Evolutionary conservation across 2,329 filamentous ascomycete species (phyloP).

Genomic region (Pseudogymnoascus sp.): DNA sequence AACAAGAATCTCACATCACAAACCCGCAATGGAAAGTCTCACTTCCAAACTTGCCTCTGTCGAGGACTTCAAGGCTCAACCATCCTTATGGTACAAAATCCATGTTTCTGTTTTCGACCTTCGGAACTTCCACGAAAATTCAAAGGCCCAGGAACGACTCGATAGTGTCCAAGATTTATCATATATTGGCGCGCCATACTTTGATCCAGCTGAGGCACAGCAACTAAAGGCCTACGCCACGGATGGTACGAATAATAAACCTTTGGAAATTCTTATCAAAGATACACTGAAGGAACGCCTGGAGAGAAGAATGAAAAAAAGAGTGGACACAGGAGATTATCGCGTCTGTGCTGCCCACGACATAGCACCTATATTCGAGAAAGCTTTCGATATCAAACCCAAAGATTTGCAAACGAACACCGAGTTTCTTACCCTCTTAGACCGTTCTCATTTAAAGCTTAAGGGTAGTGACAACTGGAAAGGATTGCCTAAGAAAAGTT

Average conservation of each 20-base stretch:
- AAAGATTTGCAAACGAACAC: slow-evolving; percentile 25
- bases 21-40: neutral
- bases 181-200: slow-evolving; percentile 15
- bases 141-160: slow-evolving; percentile 11
- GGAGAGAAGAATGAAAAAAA: slow-evolving; percentile 26
- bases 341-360: slow-evolving; percentile 32
- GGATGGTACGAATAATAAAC: slow-evolving; percentile 12
- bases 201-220: slow-evolving; percentile 9
- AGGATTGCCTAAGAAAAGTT: slow-evolving; percentile 10
- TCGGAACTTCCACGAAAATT: slow-evolving; percentile 12
- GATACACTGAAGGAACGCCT: slow-evolving; percentile 21
- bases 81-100: slow-evolving; percentile 14
- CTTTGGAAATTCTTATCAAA: slow-evolving; percentile 18
- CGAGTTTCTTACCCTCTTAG: slow-evolving; percentile 14
- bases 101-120: slow-evolving; percentile 16
- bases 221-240: slow-evolving; percentile 11
- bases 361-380: slow-evolving; percentile 16
- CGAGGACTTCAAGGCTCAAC: neutral
- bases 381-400: slow-evolving; percentile 23
- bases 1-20: too few relatives aligned
- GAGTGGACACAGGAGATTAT: slow-evolving; percentile 26
- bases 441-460: slow-evolving; percentile 2
- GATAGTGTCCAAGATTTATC: slow-evolving; percentile 13
- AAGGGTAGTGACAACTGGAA: slow-evolving; percentile 12
- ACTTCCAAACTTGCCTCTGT: neutral